Base-by-base conservation (phyloP, 352 stramenopile genomes). In the Pythium myriotylum region DNA sequence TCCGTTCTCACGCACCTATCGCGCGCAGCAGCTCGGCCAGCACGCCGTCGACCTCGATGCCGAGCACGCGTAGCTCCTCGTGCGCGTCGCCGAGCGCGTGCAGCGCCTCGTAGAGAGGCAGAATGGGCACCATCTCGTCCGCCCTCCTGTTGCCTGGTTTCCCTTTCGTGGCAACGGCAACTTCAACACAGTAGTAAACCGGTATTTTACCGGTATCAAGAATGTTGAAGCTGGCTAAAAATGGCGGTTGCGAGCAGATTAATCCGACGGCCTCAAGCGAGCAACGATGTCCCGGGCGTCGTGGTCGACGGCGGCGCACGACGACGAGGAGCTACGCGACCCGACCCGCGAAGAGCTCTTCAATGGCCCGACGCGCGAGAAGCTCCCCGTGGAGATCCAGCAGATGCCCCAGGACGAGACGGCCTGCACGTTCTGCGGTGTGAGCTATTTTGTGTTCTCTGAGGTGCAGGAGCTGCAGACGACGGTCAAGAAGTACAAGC, bases 371-470 rank as follows among this genome's bases (percentile, higher is more conserved):
- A 77, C 55, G 20, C 79, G 84, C 47, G 74, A 74, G 32, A 73
- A 77, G 46, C 67, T 94, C 14, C 84, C 84, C 0, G 54, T 62
- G 33, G 81, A 83, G 45, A 91, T 94, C 54, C 84, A 92, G 57
- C 51, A 87, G 65, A 73, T 94, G 58, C 23, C 67, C 23, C 56
- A 59, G 0, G 84, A 89, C 42, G 86, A 94, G 55, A 94, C 86
- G 5, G 86, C 84, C 1, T 94, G 84, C 64, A 92, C 80, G 8
- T 92, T 92, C 60, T 94, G 84, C 61, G 84, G 86, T 6, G 86
- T 94, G 29, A 92, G 84, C 63, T 94, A 92, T 50, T 94, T 94
- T 54, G 80, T 93, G 8, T 92, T 94, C 65, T 80, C 82, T 26
- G 86, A 94, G 56, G 82, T 94, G 46, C 81, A 92, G 51, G 68